phyloP scores from a whole-genome alignment of 2,329 filamentous ascomycete genomes.

The Aspergillus brunneoviolaceus region DNA sequence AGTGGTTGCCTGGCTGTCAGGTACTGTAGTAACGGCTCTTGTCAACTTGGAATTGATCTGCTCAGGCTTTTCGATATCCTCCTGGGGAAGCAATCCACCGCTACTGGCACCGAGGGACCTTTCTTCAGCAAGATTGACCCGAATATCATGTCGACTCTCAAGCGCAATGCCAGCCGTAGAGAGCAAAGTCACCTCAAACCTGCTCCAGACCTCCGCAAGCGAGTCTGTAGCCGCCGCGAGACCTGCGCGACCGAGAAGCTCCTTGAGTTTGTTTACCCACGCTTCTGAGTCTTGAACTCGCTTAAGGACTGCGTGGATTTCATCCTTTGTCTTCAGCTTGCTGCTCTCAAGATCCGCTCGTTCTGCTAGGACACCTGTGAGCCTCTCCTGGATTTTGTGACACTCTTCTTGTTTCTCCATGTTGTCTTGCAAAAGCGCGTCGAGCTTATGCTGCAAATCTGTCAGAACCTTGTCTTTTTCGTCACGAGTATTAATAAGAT shows the following conservation, averaged over 20 bases:
- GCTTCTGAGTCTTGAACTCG: slow-evolving; percentile 28
- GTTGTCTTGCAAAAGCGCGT: slow-evolving; percentile 16
- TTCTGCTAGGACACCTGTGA: slow-evolving; percentile 16
- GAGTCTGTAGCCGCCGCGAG: slow-evolving; percentile 18
- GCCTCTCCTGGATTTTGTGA: slow-evolving; percentile 7
- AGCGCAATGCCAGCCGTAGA: background rate
- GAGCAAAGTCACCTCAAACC: slow-evolving; percentile 20
- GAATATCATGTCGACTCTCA: no score
- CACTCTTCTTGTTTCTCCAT: slow-evolving; percentile 30
- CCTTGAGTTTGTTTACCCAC: slow-evolving; percentile 23
- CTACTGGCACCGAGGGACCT: no score
- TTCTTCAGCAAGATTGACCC: no score
- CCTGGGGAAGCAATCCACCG: background rate
- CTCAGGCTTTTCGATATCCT: background rate
- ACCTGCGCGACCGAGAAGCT: slow-evolving; percentile 18
- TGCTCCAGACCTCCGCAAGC: slow-evolving; percentile 20
- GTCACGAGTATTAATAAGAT: slow-evolving; percentile 9
- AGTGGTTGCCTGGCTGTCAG: background rate
- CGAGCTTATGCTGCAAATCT: slow-evolving; percentile 16
- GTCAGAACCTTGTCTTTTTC: slow-evolving; percentile 5
- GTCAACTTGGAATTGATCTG: background rate
- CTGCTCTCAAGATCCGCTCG: slow-evolving; percentile 20
- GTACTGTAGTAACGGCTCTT: background rate
- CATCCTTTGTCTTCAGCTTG: slow-evolving; percentile 22
- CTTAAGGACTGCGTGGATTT: slow-evolving; percentile 26